phyloP scores from a whole-genome alignment of 2,329 filamentous ascomycete species.

The Fusarium verrucosum region DNA sequence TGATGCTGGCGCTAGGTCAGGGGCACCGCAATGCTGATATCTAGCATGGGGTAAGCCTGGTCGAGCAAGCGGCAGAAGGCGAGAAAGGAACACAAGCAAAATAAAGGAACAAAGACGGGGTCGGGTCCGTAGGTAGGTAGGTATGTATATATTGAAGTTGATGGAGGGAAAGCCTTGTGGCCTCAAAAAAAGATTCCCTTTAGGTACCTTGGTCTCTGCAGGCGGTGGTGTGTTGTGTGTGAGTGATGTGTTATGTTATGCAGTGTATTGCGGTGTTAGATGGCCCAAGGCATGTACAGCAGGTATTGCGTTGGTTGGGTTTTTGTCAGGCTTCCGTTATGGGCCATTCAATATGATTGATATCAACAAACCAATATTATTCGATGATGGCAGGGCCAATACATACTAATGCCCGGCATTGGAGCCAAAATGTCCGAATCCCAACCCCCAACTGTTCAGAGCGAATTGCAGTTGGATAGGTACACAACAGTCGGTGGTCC shows the following conservation, averaged over 20 bases:
- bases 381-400: constrained; percentile 26
- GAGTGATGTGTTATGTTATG: constrained; percentile 27
- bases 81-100: not conserved
- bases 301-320: constrained; percentile 29
- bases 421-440: constrained; percentile 32
- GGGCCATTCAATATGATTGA: constrained; percentile 7
- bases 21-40: not conserved
- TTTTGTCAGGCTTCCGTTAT: constrained; percentile 33
- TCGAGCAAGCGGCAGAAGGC: not conserved
- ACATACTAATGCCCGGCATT: constrained; percentile 14
- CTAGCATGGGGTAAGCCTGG: constrained; percentile 13
- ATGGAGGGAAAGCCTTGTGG: constrained; percentile 21
- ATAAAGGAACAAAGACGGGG: not conserved
- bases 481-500: constrained; percentile 32
- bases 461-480: constrained; percentile 19
- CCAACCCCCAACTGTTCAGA: constrained; percentile 11
- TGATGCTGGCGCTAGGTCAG: constrained; percentile 16
- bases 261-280: constrained; percentile 5
- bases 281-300: not conserved
- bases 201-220: constrained; percentile 21
- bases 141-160: constrained; percentile 25
- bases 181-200: constrained; percentile 14
- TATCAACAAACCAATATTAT: constrained; percentile 15
- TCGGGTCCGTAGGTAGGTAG: not conserved
- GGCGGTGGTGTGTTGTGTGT: not conserved